A percentile compares a stretch with the other conserved stretches of the same genome.
phyloP scores from a whole-genome alignment of 257 asterid species.

The Salvia rosmarinus region DNA sequence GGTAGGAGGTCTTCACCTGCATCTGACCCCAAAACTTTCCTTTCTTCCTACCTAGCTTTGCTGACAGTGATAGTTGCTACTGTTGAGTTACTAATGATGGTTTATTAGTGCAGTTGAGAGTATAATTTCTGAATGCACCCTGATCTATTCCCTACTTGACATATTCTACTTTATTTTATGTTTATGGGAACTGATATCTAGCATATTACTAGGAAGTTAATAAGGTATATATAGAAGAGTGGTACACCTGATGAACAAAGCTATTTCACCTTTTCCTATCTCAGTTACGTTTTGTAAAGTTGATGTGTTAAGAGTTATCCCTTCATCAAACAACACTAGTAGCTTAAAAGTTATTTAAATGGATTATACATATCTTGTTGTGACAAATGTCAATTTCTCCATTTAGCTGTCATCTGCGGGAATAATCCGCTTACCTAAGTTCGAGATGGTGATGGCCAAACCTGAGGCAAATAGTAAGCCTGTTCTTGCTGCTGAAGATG shows the following conservation, averaged over 20 bases:
- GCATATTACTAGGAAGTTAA: conserved; percentile 18
- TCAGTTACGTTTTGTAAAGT: conserved; percentile 13
- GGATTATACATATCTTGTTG: conserved; percentile 19
- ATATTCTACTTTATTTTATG: not conserved
- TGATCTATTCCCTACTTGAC: not conserved
- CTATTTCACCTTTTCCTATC: conserved; percentile 22
- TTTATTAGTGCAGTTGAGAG: not conserved
- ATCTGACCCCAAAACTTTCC: conserved; percentile 20
- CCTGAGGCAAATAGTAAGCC: conserved; percentile 77
- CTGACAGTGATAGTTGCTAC: conserved; percentile 15
- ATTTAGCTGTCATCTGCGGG: conserved; percentile 86
- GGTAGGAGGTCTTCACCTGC: conserved; percentile 53
- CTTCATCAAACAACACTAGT: conserved; percentile 1
- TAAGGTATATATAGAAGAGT: conserved; percentile 11
- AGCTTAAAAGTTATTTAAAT: not conserved
- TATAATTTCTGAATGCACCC: conserved; percentile 16
- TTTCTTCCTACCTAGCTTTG: conserved; percentile 10
- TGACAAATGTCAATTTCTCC: conserved; percentile 36
- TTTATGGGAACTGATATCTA: conserved; percentile 1
- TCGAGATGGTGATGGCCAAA: conserved; percentile 88
- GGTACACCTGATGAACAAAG: not conserved
- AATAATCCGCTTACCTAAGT: conserved; percentile 81
- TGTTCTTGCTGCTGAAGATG: conserved; percentile 83
- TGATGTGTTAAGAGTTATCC: conserved; percentile 23
- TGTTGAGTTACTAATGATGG: conserved; percentile 15